Percentiles rank a stretch among this genome's conserved stretches.
Conservation (phyloP, 768 basidiomycete genomes). For the Tulasnella sp. region DNA sequence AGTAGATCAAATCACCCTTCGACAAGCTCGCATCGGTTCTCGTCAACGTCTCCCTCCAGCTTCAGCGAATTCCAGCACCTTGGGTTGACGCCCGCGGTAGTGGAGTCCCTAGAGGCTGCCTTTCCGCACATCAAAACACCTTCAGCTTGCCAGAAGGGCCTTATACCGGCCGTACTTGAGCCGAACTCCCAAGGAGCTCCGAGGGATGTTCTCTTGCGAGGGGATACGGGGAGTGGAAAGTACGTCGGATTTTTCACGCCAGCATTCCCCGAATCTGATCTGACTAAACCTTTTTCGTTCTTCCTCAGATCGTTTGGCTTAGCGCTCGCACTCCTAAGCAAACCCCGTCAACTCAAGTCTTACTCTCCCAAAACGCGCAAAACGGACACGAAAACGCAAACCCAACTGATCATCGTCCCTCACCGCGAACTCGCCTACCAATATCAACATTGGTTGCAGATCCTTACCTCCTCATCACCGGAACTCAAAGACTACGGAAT, state of each 20-base stretch:
- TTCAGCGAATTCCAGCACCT: constrained; percentile 9
- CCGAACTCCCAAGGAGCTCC: constrained; percentile 1
- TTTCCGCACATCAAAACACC: constrained; percentile 22
- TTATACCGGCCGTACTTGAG: constrained; percentile 22
- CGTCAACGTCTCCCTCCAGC: background rate
- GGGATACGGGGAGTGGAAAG: constrained; percentile 29
- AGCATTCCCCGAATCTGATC: background rate
- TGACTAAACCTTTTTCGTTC: background rate
- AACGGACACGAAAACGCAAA: background rate
- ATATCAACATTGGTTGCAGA: constrained; percentile 27
- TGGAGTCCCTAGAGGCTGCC: background rate
- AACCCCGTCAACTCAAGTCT: background rate
- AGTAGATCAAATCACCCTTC: background rate
- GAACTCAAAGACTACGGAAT: background rate
- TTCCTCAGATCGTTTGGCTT: constrained; percentile 15
- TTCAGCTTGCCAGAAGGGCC: constrained; percentile 8
- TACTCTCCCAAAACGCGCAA: constrained; percentile 12
- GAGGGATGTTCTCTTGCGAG: constrained; percentile 16
- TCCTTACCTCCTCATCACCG: background rate
- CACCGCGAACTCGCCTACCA: constrained; percentile 29
- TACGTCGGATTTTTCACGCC: background rate
- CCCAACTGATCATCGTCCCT: constrained; percentile 22
- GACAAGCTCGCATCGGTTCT: background rate
- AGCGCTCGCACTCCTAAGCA: constrained; percentile 17
- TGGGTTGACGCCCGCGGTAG: constrained; percentile 3